These are phyloP conservation scores for Macaranga tanarius DNA, from an alignment of 441 rosid genomes.

Conservation along the genomic window DNA sequence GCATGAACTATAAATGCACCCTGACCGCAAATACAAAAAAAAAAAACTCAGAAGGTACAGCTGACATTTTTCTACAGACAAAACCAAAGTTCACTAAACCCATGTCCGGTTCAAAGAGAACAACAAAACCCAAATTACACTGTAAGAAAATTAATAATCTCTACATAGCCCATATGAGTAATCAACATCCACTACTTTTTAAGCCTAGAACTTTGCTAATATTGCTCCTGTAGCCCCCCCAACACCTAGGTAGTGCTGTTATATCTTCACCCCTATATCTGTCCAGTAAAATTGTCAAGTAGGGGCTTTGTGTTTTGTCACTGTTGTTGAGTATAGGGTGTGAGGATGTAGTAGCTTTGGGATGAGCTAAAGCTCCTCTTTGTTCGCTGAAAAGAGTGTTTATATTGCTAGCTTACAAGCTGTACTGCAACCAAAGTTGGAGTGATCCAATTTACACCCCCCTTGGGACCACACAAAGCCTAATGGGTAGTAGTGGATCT, in stretches of 20 bases:
- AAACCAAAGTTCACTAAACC: constrained; percentile 11
- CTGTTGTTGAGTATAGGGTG: constrained; percentile 9
- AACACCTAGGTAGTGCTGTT: background rate
- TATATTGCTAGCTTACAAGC: constrained; percentile 13
- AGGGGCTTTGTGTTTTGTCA: constrained; percentile 24
- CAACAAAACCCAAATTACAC: constrained; percentile 5
- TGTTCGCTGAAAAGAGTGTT: constrained; percentile 27
- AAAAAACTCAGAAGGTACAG: background rate
- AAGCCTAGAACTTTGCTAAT: background rate
- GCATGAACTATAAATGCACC: background rate
- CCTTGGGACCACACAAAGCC: constrained; percentile 15
- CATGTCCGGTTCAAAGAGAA: constrained; percentile 11
- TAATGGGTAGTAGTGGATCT: background rate
- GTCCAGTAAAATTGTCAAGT: background rate
- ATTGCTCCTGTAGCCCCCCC: background rate
- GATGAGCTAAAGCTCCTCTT: constrained; percentile 35
- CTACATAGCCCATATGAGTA: background rate
- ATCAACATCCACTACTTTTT: constrained; percentile 14
- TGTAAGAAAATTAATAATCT: background rate
- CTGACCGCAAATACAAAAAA: background rate
- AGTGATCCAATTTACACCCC: background rate
- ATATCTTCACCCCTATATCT: background rate
- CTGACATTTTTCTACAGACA: constrained; percentile 10
- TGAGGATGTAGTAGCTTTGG: constrained; percentile 22
- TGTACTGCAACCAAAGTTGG: constrained; percentile 25